Percentiles rank a stretch among this genome's conserved stretches.
Evolutionary conservation across 1,139 yeast species (phyloP).

Genomic region (Wickerhamomyces sp.): DNA sequence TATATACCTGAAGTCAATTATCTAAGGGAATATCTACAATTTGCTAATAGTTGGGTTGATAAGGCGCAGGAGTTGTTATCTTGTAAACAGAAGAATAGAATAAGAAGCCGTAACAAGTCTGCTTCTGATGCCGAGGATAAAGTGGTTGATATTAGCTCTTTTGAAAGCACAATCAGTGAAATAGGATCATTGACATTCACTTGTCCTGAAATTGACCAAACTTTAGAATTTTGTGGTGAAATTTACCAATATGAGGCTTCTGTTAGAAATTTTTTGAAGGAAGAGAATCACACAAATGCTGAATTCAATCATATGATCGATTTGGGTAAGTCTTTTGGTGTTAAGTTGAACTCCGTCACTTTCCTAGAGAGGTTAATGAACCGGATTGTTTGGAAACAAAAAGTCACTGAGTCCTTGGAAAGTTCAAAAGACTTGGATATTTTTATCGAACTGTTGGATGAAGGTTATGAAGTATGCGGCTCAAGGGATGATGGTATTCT

Average conservation of each 20-base stretch:
- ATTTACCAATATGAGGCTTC: constrained; percentile 51
- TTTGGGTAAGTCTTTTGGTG: constrained; percentile 56
- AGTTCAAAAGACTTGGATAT: constrained; percentile 26
- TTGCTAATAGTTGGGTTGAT: constrained; percentile 49
- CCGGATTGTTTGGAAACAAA: constrained; percentile 42
- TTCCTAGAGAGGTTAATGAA: constrained; percentile 46
- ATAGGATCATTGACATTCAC: constrained; percentile 48
- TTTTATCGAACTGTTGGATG: constrained; percentile 33
- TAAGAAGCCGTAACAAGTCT: constrained; percentile 25
- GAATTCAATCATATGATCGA: constrained; percentile 30
- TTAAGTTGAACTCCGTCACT: constrained; percentile 47
- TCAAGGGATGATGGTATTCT: constrained; percentile 19
- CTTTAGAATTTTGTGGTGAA: constrained; percentile 50
- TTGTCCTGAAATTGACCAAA: constrained; percentile 56
- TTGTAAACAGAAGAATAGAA: constrained; percentile 49
- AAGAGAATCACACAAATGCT: constrained; percentile 20
- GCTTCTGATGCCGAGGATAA: constrained; percentile 16
- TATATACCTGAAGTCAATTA: constrained; percentile 24
- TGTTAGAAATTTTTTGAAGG: constrained; percentile 34
- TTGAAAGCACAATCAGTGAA: constrained; percentile 38
- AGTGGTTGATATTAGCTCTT: constrained; percentile 20
- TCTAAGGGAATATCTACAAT: constrained; percentile 39
- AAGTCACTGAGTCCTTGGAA: neutral
- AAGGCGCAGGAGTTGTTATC: constrained; percentile 48
- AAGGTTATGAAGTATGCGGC: constrained; percentile 37